Conservation (phyloP, 2,329 filamentous ascomycete genomes). For the Clarireedia monteithiana region DNA sequence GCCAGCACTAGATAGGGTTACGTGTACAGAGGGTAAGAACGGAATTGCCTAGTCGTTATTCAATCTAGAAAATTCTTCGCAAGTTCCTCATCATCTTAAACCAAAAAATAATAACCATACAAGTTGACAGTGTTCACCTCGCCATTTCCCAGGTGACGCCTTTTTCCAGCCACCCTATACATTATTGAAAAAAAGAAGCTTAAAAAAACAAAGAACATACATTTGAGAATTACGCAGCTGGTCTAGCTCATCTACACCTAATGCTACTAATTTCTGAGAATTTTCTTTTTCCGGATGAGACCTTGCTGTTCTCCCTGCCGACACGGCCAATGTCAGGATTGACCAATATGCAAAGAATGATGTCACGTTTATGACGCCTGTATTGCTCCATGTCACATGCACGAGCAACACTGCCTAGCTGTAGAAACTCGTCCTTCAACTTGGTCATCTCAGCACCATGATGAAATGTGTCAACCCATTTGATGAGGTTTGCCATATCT, state of each 20-base stretch:
- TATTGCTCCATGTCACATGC: not conserved
- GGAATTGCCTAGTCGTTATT: no score
- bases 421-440: not conserved
- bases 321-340: no score
- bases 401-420: not conserved
- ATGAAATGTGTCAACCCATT: not conserved
- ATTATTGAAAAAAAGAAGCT: no score
- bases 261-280: not conserved
- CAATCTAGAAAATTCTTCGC: no score
- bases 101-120: no score
- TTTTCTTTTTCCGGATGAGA: not conserved
- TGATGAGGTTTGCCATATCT: not conserved
- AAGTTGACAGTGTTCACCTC: no score
- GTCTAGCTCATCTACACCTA: not conserved
- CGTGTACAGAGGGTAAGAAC: no score
- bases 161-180: no score
- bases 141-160: no score
- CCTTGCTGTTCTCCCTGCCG: not conserved
- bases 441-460: not conserved
- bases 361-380: not conserved
- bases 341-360: not conserved
- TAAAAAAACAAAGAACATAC: not conserved
- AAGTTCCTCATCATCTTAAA: no score
- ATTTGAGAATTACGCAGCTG: not conserved
- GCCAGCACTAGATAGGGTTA: no score